These are phyloP conservation scores for Chaetomium sp. DNA, from an alignment of 2,329 filamentous ascomycete genomes.

Conservation along the genomic window DNA sequence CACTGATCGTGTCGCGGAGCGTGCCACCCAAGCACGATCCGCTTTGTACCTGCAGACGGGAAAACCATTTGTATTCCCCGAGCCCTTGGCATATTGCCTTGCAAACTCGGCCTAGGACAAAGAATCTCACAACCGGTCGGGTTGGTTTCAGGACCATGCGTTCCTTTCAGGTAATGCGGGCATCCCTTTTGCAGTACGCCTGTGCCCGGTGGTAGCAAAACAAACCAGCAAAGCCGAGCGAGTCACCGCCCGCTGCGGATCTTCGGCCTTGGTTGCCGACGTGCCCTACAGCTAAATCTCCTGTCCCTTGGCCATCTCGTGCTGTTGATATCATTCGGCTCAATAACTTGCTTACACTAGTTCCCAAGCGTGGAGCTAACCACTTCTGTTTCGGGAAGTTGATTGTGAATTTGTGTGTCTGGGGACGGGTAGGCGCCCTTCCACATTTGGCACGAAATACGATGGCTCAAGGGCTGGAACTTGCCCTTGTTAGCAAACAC, in stretches of 20 bases:
- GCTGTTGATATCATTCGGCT: background rate
- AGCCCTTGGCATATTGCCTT: background rate
- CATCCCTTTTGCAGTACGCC: too few species aligned
- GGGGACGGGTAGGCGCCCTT: too few species aligned
- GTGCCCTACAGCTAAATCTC: too few species aligned
- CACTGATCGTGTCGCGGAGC: background rate
- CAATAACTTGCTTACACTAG: background rate
- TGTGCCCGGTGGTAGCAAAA: background rate
- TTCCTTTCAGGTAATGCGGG: too few species aligned
- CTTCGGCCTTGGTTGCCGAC: background rate
- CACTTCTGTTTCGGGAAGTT: too few species aligned
- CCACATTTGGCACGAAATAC: too few species aligned
- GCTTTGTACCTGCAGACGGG: background rate
- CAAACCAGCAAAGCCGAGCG: background rate
- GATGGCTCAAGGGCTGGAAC: background rate
- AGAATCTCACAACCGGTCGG: background rate
- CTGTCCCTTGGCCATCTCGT: too few species aligned
- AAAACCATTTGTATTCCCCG: background rate
- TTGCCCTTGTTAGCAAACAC: background rate
- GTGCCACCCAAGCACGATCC: background rate
- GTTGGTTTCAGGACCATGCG: background rate
- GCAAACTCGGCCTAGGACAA: background rate
- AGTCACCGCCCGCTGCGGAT: background rate
- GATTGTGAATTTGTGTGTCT: background rate
- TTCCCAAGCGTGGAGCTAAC: background rate